A percentile compares a stretch with the other conserved stretches of the same genome.
phyloP scores from a whole-genome alignment of 2,329 filamentous ascomycete species.

The Exserohilum turcica region DNA sequence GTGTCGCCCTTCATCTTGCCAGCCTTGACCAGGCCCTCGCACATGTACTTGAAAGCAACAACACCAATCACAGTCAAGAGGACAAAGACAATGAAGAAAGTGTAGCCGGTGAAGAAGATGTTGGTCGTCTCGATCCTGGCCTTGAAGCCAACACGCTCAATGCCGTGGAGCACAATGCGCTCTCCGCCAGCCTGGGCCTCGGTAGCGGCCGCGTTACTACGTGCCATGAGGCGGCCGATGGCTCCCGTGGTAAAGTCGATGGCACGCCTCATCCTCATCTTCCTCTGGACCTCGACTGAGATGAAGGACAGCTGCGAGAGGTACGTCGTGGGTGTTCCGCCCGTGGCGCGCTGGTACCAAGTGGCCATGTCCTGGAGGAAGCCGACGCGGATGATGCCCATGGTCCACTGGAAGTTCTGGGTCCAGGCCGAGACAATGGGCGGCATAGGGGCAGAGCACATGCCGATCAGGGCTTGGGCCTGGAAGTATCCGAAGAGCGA shows the following conservation, averaged over 20 bases:
- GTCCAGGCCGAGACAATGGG: conserved; percentile 93
- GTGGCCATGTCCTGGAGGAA: conserved; percentile 89
- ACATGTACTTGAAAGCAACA: conserved; percentile 77
- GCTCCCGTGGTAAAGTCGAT: conserved; percentile 28
- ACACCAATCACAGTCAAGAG: conserved; percentile 74
- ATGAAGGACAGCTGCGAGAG: conserved; percentile 74
- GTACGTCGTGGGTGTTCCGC: conserved; percentile 79
- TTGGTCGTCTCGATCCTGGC: conserved; percentile 87
- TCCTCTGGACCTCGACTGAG: conserved; percentile 87
- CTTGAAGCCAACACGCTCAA: conserved; percentile 86
- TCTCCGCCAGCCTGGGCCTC: conserved; percentile 39
- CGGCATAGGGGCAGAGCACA: conserved; percentile 79
- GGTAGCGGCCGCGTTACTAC: conserved; percentile 55
- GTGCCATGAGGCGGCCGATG: conserved; percentile 42
- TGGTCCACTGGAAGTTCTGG: conserved; percentile 97
- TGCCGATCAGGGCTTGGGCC: conserved; percentile 86
- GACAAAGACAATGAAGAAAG: conserved; percentile 87
- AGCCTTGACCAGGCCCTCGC: conserved; percentile 74
- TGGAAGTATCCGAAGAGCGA: conserved; percentile 97
- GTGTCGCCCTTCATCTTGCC: conserved; percentile 82
- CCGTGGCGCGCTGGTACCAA: conserved; percentile 94
- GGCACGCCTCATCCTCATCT: conserved; percentile 57
- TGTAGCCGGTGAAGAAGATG: conserved; percentile 87
- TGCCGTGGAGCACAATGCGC: conserved; percentile 70
- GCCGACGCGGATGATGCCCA: conserved; percentile 88